Base-by-base conservation (phyloP, 2,329 filamentous ascomycete species). In the Tolypocladium tundrense region DNA sequence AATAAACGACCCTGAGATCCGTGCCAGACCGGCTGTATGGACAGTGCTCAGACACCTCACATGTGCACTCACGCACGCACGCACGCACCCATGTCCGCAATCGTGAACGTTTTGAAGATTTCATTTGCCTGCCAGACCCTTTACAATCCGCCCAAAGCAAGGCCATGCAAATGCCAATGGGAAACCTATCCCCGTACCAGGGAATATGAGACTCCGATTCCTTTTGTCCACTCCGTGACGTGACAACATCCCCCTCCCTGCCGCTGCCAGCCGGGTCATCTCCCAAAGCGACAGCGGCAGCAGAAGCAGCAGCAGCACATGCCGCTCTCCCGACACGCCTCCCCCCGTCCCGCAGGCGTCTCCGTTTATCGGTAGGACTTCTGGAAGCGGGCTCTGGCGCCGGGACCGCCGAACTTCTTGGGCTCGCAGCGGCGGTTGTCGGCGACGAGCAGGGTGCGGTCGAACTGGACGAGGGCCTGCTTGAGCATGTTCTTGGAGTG, bases 401-500 rank as follows among this genome's bases (percentile, higher is more conserved):
- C 93, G 72, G 86, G 88, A 90, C 89, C 90, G 77, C 87, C 87
- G 75, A 91, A 90, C 85, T 97, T 97, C 92, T 97, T 97, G 81
- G 93, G 93, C 86, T 99, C 94, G 80, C 91, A 94, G 72, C 94
- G 90, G 79, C 94, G 89, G 88, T 96, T 97, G 81, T 99, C 94
- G 79, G 94, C 94, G 72, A 99, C 94, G 74, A 99, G 89, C 68
- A 99, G 88, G 76, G 91, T 96, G 75, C 92, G 87, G 85, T 96
- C 91, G 84, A 93, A 99, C 78, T 91, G 86, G 73, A 93, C 90
- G 70, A 99, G 87, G 69, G 90, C 90, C 81, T 93, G 88, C 91
- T 97, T 99, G 75, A 99, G 86, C 81, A 91, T 85, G 87, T 97
- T 97, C 90, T 99, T 99, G 83, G 89, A 91, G 89, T 97, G 92